Evolutionary conservation across 306 rosid species (phyloP), one percentile per base, ranked within the genome.

Genomic region (Rosa rugosa): DNA sequence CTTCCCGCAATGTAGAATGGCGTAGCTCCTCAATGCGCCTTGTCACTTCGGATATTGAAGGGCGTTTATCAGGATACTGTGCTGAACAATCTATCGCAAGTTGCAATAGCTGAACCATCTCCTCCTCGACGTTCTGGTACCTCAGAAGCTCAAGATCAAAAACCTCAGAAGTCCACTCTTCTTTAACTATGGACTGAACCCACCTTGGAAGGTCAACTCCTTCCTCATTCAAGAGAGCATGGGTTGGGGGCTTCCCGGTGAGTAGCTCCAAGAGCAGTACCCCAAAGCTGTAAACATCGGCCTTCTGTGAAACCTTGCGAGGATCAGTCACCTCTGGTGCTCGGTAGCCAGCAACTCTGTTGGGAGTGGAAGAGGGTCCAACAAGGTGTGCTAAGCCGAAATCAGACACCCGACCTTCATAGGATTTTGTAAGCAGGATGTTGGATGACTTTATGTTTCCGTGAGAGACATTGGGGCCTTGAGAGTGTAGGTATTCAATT

Each of bases 241-340:
- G 86, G 0, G 88, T 87, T 4, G 90, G 90, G 36, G 88, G 83
- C 86, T 87, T 87, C 11, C 90, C 90, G 0, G 90, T 87, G 71
- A 87, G 75, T 14, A 87, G 86, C 83, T 87, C 90, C 77, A 87
- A 71, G 5, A 87, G 86, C 79, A 87, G 81, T 53, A 87, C 88
- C 2, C 90, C 90, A 17, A 84, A 87, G 83, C 90, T 87, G 71
- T 87, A 87, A 68, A 87, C 86, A 41, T 87, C 90, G 0, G 90
- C 90, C 86, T 84, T 87, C 22, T 87, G 90, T 45, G 90, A 84
- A 9, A 87, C 90, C 81, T 78, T 84, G 18, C 86, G 83, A 44
- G 90, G 88, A 79, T 87, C 90, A 2, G 90, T 87, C 40, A 87
- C 88, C 83, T 87, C 90, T 0, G 90, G 90, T 20, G 90, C 90